Evolutionary conservation across 305 asterid species (phyloP).

Genomic region (Rubia occidens): DNA sequence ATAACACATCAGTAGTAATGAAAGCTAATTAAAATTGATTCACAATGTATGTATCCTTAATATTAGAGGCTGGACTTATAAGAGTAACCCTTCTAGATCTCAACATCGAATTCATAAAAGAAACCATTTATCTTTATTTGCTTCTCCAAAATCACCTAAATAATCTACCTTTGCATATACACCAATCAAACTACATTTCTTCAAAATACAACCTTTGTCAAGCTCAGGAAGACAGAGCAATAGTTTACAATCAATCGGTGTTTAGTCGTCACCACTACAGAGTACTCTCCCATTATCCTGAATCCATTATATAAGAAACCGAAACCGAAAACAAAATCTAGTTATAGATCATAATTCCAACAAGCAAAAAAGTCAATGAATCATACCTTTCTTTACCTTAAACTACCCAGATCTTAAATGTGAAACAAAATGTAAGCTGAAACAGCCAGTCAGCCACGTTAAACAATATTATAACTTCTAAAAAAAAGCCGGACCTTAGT

Average conservation of each 20-base stretch:
- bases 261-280: background rate
- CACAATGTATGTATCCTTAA: no score
- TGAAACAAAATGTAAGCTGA: background rate
- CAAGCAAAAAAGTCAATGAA: background rate
- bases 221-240: background rate
- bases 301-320: constrained; percentile 9
- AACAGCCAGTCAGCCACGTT: background rate
- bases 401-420: background rate
- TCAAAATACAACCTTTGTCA: background rate
- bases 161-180: background rate
- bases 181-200: background rate
- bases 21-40: no score
- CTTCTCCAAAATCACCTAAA: background rate
- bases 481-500: constrained; percentile 52
- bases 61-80: no score
- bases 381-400: background rate
- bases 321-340: constrained; percentile 13
- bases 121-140: background rate
- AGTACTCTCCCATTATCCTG: background rate
- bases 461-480: background rate
- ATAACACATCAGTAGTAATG: no score
- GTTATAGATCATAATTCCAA: constrained; percentile 4
- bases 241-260: background rate
- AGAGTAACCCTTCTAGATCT: background rate
- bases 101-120: background rate